Base-by-base conservation (phyloP, 352 stramenopile genomes). In the Phytopythium helicoides region DNA sequence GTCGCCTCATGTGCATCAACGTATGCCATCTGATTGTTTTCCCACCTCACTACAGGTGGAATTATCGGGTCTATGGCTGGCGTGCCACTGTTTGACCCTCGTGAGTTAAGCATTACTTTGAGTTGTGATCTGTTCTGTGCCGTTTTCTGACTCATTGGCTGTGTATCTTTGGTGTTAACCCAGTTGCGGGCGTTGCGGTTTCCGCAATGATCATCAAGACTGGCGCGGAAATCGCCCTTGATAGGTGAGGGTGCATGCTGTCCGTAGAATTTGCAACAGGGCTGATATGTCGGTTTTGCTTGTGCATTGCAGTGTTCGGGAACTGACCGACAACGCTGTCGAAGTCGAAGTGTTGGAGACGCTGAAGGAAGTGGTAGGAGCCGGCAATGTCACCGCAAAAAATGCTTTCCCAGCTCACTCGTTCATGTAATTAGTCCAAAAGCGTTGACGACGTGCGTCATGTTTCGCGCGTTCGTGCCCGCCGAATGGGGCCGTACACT, bases 191-290 rank as follows among this genome's bases (percentile, higher is more conserved):
- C 31, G 84, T 94, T 44, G 67, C 87, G 16, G 88, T 97, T 11
- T 84, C 86, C 35, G 77, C 76, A 7, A 96, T 97, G 86, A 95
- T 97, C 46, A 70, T 91, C 39, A 94, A 92, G 62, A 94, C 85
- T 1, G 86, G 86, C n/a, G 70, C 68, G 9, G 76, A 92, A 34
- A 89, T 96, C 46, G 89, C 81, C 46, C 60, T 92, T 22, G 81
- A 94, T 55, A 94, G 83, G 76, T 85, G 51, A 7, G 26, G 23
- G 3, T 26, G 15, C 18, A 54, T 38, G 21, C 15, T 16, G 22
- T 6, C 15, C 18, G 19, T 40, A n/a, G 3, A 10, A 11, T 56
- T 48, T 11, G 14, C 3, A 28, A 35, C 39, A 15, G 34, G 6
- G 3, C 33, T 39, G 18, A 40, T 1, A 16, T 47, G 16, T 40